Conservation (phyloP, 2,329 filamentous ascomycete genomes). For the Blastomyces silverae region DNA sequence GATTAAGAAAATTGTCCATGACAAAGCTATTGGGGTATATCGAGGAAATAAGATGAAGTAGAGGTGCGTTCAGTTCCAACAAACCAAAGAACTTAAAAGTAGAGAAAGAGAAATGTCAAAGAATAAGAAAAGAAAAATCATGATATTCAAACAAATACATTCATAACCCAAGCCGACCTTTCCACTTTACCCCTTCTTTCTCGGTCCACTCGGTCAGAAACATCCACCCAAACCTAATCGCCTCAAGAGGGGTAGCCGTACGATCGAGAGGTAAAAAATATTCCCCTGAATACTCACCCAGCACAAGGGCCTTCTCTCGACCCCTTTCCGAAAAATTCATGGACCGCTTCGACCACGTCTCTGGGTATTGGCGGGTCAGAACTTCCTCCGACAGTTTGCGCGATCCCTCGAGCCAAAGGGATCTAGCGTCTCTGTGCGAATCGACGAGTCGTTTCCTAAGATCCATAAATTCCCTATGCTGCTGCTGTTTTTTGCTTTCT, state of each 20-base stretch:
- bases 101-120: background rate
- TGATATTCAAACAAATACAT: constrained; percentile 16
- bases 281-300: constrained; percentile 33
- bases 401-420: constrained; percentile 41
- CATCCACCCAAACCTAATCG: constrained; percentile 40
- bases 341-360: constrained; percentile 40
- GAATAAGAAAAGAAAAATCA: background rate
- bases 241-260: constrained; percentile 40
- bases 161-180: constrained; percentile 36
- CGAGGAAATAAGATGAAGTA: background rate
- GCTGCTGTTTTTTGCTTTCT: constrained; percentile 33
- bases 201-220: constrained; percentile 44
- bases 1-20: background rate
- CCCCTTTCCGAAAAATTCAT: constrained; percentile 35
- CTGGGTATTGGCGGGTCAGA: constrained; percentile 38
- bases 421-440: constrained; percentile 38
- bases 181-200: constrained; percentile 43
- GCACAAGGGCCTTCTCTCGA: constrained; percentile 28
- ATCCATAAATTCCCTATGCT: constrained; percentile 36
- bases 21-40: background rate
- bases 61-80: background rate
- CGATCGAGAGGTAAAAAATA: constrained; percentile 42
- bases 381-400: constrained; percentile 38
- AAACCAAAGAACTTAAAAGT: too few relatives aligned
- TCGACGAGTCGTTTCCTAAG: constrained; percentile 38